Base-by-base conservation (phyloP, 495 filamentous ascomycete genomes). In the Astrocystis sublimbata region DNA sequence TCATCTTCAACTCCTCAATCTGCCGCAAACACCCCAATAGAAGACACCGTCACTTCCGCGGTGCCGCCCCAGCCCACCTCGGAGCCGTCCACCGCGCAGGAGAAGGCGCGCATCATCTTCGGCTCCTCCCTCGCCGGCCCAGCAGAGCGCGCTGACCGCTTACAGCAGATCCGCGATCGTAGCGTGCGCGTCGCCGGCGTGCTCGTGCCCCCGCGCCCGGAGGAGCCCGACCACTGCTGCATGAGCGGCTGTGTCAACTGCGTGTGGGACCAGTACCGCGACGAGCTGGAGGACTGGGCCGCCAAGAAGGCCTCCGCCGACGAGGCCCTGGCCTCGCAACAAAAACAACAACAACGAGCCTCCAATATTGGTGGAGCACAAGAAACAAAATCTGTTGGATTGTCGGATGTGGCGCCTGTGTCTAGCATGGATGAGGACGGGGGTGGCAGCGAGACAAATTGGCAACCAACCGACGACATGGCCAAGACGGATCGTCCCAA, bases 231-330 rank as follows among this genome's bases (percentile, higher is more conserved):
- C 73, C 97, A 98, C 75, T 98, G 94, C 83, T 98, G 94, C 77
- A 98, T 98, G 94, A 92, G 88, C 67, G 94, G 94, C 28, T 98
- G 94, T 72, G 93, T 97, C 30, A 93, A 98, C 72, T 98, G 94
- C 73, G 93, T 96, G 10, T 98, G 93, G 93, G 93, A 97, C 72
- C 79, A 83, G 43, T 96, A 88, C 75, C 80, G 92, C 4, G 93
- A 98, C 62, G 92, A 96, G 58, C 79, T 97, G 76, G 93, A 98
- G 70, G 89, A 89, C 45, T 97, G 92, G 91, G 90, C 86, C 24
- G 78, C 73, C 3, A 78, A 81, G 58, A 78, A 81, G 13, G 73
- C 77, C 45, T 79, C 85, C 69, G 90, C 89, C 13, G 72, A 80
- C 55, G 69, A 72, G 5, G 68, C 73, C 45, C 66, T 85, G 53